Conservation (phyloP, 768 basidiomycete genomes). For the Collybiopsis confluens region DNA sequence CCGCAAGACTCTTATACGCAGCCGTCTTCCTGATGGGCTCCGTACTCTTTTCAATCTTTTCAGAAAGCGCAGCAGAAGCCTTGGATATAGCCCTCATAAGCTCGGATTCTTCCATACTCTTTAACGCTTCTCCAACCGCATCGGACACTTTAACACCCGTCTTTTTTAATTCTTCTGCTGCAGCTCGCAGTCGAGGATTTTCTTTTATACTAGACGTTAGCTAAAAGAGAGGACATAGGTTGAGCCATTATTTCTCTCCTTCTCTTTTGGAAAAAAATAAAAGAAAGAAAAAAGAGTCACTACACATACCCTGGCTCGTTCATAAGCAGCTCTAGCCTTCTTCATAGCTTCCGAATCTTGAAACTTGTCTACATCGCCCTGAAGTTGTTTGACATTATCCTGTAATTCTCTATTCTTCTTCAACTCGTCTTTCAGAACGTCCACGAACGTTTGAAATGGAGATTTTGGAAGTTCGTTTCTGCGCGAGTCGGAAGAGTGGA, state of each 20-base stretch:
- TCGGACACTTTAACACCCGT: constrained; percentile 90
- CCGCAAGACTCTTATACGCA: constrained; percentile 88
- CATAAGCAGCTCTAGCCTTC: constrained; percentile 85
- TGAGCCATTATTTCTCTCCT: background rate
- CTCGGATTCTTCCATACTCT: constrained; percentile 92
- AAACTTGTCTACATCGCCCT: constrained; percentile 95
- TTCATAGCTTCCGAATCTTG: constrained; percentile 98
- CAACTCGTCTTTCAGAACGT: constrained; percentile 89
- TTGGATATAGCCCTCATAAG: constrained; percentile 82
- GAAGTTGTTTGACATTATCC: constrained; percentile 95
- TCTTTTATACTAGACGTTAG: constrained; percentile 92
- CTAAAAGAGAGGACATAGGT: too few species aligned
- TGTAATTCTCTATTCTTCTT: constrained; percentile 92
- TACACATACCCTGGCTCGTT: constrained; percentile 81
- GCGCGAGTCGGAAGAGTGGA: constrained; percentile 64
- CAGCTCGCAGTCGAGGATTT: constrained; percentile 87
- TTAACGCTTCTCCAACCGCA: constrained; percentile 88
- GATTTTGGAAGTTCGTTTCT: constrained; percentile 75
- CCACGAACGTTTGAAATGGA: constrained; percentile 94
- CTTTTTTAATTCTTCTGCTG: constrained; percentile 88
- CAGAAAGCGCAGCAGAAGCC: constrained; percentile 82
- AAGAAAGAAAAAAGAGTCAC: background rate
- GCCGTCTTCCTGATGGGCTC: constrained; percentile 96
- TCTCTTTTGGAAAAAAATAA: constrained; percentile 6
- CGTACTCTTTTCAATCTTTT: constrained; percentile 82